Base-by-base conservation (phyloP, 1,284 basidiomycete genomes). In the Porodaedalea pini region DNA sequence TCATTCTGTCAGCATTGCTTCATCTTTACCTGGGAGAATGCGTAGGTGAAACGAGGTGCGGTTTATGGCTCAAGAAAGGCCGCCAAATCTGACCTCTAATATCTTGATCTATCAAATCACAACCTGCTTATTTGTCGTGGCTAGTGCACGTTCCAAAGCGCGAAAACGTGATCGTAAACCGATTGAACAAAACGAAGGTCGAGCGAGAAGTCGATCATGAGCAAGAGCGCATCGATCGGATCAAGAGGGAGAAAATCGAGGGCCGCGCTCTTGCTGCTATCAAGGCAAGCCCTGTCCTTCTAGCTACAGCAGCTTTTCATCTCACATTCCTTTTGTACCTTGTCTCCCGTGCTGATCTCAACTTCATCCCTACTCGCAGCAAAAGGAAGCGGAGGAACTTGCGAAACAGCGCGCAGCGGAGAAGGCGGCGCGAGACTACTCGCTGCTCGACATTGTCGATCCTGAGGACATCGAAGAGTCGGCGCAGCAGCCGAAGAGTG, bases 181-280 rank as follows among this genome's bases (percentile, higher is more conserved):
- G 96, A 17, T 74, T 99, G 47, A 96, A 95, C 75, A 99, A 98
- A 76, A 98, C 95, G 11, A 98, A 95, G 67, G 74, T 83, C 43
- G 91, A 91, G 71, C 79, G 78, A 40, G 79, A 84, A 52, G 93
- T 98, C 2, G 92, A 98, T 67, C 94, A 97, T 66, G 95, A 98
- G 69, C 82, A 89, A 58, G 94, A 97, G 65, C 78, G 81, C 17
- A 77, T 93, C 44, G 93, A 94, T 17, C 80, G 94, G n/a, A 70
- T 91, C 60, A 88, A 91, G 66, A 76, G 78, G 56, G 92, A 95
- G 71, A 83, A 79, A 31, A 80, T 83, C 3, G 72, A 74, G 34
- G 88, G 89, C 63, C 82, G 90, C 54, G 78, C 74, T 0, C 81
- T 78, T 1, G 91, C 90, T 0, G 75, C 74, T 1, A 80, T 82